Evolutionary conservation across 2,329 filamentous ascomycete genomes (phyloP).

Genomic region (Trichoderma sp.): DNA sequence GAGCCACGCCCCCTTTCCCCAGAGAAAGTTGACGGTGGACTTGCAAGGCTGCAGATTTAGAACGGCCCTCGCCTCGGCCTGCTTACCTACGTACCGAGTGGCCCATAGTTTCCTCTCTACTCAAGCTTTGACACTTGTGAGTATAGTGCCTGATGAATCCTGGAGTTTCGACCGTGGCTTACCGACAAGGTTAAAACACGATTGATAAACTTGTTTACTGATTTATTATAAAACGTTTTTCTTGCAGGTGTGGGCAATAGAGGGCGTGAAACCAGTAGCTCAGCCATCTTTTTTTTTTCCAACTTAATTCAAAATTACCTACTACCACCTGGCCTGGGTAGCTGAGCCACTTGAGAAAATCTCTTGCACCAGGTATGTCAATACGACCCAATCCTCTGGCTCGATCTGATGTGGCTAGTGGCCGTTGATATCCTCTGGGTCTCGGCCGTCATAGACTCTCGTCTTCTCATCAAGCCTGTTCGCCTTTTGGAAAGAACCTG

Average conservation of each 20-base stretch:
- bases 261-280: slow-evolving; percentile 23
- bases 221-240: slow-evolving; percentile 18
- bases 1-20: neutral
- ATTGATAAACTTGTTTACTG: slow-evolving; percentile 17
- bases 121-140: slow-evolving; percentile 20
- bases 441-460: slow-evolving; percentile 18
- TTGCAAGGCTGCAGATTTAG: slow-evolving; percentile 24
- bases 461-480: neutral
- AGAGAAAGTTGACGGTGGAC: slow-evolving; percentile 1
- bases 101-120: slow-evolving; percentile 7
- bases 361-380: slow-evolving; percentile 19
- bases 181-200: slow-evolving; percentile 19
- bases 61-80: neutral
- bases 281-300: slow-evolving; percentile 9
- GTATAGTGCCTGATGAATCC: slow-evolving; percentile 3
- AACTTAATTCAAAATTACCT: slow-evolving; percentile 11
- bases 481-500: neutral
- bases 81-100: slow-evolving; percentile 4
- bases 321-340: slow-evolving; percentile 1
- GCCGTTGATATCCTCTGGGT: slow-evolving; percentile 12
- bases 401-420: slow-evolving; percentile 20
- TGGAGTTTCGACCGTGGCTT: slow-evolving; percentile 1
- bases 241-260: slow-evolving; percentile 20
- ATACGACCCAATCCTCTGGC: slow-evolving; percentile 10
- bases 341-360: slow-evolving; percentile 9